These are phyloP conservation scores for Aspergillus alliaceus DNA, from an alignment of 2,329 filamentous ascomycete species.

Conservation along the genomic window DNA sequence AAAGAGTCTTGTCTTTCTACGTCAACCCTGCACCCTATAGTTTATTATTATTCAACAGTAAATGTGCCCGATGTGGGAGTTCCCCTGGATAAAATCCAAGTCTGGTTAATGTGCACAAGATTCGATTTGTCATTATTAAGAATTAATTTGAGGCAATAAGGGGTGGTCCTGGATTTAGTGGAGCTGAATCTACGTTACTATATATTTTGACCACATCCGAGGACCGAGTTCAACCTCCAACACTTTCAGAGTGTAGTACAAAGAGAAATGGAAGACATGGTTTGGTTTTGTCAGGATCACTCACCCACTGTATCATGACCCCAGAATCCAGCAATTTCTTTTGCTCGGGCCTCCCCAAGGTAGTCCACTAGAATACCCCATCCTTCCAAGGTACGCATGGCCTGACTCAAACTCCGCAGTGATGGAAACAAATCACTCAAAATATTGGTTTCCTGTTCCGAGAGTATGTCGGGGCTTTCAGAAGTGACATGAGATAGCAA, in stretches of 20 bases:
- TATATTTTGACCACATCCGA: no score
- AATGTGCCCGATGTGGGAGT: not conserved
- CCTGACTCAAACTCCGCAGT: constrained; percentile 17
- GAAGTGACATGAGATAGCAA: constrained; percentile 23
- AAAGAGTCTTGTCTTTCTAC: not conserved
- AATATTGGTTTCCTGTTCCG: constrained; percentile 29
- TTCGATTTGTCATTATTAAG: not conserved
- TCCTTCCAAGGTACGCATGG: constrained; percentile 18
- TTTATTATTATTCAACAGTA: not conserved
- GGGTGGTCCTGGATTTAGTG: not conserved
- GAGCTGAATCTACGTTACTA: not conserved
- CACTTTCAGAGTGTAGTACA: no score
- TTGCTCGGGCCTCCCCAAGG: constrained; percentile 30
- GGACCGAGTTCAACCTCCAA: no score
- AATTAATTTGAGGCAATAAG: not conserved
- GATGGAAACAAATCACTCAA: constrained; percentile 33
- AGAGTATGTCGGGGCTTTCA: constrained; percentile 18
- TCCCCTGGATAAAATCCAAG: not conserved
- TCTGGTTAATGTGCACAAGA: not conserved
- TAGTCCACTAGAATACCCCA: constrained; percentile 29
- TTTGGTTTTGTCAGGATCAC: no score
- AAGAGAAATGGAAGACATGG: no score
- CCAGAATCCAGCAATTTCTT: constrained; percentile 42
- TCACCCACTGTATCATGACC: constrained; percentile 29
- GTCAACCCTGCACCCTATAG: not conserved